Conservation (phyloP, 495 filamentous ascomycete genomes). For the Xylaria acuta region DNA sequence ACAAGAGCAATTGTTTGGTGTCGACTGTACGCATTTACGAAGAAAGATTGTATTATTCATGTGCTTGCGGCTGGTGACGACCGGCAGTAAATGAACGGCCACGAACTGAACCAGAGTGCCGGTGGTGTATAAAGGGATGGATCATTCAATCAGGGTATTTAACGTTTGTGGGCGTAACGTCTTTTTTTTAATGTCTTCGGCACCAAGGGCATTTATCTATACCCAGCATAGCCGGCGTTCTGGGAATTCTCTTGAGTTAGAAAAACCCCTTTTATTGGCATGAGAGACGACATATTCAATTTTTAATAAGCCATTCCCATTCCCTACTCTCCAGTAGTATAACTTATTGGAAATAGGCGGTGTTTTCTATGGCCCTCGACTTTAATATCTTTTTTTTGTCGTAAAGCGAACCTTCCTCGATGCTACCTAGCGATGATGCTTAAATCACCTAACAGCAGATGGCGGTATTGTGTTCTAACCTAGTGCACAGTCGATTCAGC, state of each 20-base stretch:
- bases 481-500: background rate
- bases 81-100: background rate
- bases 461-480: background rate
- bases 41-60: background rate
- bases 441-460: background rate
- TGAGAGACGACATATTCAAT: slow-evolving; percentile 24
- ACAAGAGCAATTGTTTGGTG: background rate
- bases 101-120: background rate
- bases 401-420: background rate
- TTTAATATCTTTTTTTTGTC: background rate
- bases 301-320: background rate
- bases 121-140: background rate
- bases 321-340: background rate
- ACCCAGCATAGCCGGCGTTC: slow-evolving; percentile 30
- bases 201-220: slow-evolving; percentile 26
- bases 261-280: slow-evolving; percentile 10
- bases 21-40: slow-evolving; percentile 10
- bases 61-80: background rate
- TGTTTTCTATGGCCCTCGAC: background rate
- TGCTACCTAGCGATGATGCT: background rate
- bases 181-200: background rate
- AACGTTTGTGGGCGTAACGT: slow-evolving; percentile 4
- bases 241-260: slow-evolving; percentile 14
- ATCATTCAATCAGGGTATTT: background rate
- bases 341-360: background rate